Evolutionary conservation across 1,284 basidiomycete species (phyloP), one percentile per base, ranked within the genome.

Genomic region (Puccinia triticina): DNA sequence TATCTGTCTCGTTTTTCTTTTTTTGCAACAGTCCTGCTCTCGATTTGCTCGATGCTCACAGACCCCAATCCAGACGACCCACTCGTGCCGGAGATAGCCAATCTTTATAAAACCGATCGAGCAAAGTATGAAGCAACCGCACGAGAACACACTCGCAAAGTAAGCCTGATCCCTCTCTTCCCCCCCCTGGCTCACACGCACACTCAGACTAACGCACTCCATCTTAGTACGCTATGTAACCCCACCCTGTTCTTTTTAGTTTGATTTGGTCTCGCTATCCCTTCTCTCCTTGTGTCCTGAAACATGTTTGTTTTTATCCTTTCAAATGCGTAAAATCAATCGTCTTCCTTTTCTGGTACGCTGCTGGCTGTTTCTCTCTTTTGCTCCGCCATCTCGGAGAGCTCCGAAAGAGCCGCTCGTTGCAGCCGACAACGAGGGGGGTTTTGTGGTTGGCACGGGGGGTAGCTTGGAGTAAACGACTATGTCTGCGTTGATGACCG

Each of bases 1-100:
- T 50, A 50, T 8, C 11, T 72, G 43, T 67, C 43, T 74, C 11
- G 37, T 59, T 16, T 23, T 37, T 79, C 57, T 26, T 64, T 61
- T 0, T 82, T 50, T 55, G 16, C 77, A 37, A 67, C 84, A 96
- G 95, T 97, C 50, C 88, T 98, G 46, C 90, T 97, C 85, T 96
- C 94, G 86, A 96, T 98, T 87, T 96, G 94, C 86, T 97, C 96
- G 85, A 95, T 97, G 93, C 89, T 98, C 86, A 96, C 94, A 72
- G 96, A 98, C 88, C 95, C 95, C 85, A 98, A 97, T 89, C 95
- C 95, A 81, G 95, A 96, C 88, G 95, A 98, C 87, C 95, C 91
- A n/a, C 87, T 90, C 73, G 89, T 90, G 46, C 89, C 89, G 77
- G 89, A 90, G 86, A 90, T 90, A 82, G 90, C 94, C 48, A 92